Percentiles rank a stretch among this genome's conserved stretches.
phyloP scores from a whole-genome alignment of 192 early-diverging fungal genomes.

The Obelidium mucronatum region DNA sequence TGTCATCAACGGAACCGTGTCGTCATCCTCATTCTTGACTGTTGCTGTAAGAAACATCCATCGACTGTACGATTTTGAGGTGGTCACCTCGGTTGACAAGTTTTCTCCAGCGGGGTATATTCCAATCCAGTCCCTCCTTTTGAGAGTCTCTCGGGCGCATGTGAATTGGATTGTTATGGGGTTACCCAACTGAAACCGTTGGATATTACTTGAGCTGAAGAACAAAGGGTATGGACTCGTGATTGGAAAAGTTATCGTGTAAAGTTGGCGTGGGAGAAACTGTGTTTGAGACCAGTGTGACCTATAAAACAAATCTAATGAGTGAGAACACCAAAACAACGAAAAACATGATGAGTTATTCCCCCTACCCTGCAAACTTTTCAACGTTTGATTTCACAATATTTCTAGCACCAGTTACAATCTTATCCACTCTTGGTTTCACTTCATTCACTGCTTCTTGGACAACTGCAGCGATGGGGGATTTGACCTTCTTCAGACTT shows the following conservation, averaged over 20 bases:
- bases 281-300: conserved; percentile 50
- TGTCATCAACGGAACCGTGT: conserved; percentile 36
- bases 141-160: conserved; percentile 71
- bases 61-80: conserved; percentile 70
- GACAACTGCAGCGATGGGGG: conserved; percentile 15
- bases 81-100: conserved; percentile 78
- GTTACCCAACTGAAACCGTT: conserved; percentile 74
- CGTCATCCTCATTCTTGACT: conserved; percentile 26
- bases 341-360: neutral
- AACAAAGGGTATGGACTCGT: conserved; percentile 48
- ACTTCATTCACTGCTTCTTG: conserved; percentile 71
- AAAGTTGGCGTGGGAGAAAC: conserved; percentile 49
- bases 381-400: conserved; percentile 41
- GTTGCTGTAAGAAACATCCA: conserved; percentile 72
- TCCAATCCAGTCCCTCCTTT: conserved; percentile 90
- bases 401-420: conserved; percentile 49
- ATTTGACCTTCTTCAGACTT: conserved; percentile 10
- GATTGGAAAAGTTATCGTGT: conserved; percentile 37
- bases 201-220: conserved; percentile 54
- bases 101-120: conserved; percentile 84
- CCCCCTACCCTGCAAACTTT: conserved; percentile 38
- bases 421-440: conserved; percentile 49
- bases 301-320: neutral
- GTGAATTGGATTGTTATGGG: conserved; percentile 79
- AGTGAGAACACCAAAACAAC: neutral